These are phyloP conservation scores for Macrophomina pseudophaseolina DNA, from an alignment of 2,329 filamentous ascomycete species.

Conservation along the genomic window DNA sequence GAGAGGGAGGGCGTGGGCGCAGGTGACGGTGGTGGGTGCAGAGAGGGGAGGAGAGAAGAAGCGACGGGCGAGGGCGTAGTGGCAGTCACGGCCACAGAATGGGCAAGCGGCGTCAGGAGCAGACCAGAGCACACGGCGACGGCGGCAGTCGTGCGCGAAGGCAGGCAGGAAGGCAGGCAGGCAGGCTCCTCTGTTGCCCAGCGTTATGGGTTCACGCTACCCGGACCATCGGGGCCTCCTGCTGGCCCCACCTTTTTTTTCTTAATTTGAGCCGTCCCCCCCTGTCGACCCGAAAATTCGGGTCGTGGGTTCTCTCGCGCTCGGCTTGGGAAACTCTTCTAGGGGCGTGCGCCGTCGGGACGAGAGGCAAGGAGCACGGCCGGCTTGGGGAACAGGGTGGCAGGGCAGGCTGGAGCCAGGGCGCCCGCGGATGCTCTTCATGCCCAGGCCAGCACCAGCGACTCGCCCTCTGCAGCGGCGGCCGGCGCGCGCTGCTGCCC, in stretches of 20 bases:
- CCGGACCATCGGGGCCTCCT: neutral
- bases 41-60: neutral
- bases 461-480: slow-evolving; percentile 8
- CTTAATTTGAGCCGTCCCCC: slow-evolving; percentile 8
- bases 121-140: neutral
- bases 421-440: neutral
- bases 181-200: neutral
- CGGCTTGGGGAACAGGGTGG: neutral
- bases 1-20: no score
- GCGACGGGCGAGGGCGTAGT: no score
- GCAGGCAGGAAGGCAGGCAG: no score
- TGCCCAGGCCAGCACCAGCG: slow-evolving; percentile 8
- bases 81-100: neutral
- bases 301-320: slow-evolving; percentile 18
- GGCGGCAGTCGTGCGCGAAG: neutral
- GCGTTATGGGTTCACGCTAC: neutral
- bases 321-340: slow-evolving; percentile 17
- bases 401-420: neutral
- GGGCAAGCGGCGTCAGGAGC: neutral
- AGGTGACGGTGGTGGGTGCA: neutral
- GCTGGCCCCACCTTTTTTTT: slow-evolving; percentile 5
- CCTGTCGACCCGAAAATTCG: slow-evolving; percentile 7
- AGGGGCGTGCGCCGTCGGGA: slow-evolving; percentile 7
- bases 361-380: slow-evolving; percentile 8
- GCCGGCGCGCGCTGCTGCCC: neutral